These are phyloP conservation scores for Mrakiaceae sp. DNA, from an alignment of 1,284 basidiomycete genomes.

Conservation along the genomic window DNA sequence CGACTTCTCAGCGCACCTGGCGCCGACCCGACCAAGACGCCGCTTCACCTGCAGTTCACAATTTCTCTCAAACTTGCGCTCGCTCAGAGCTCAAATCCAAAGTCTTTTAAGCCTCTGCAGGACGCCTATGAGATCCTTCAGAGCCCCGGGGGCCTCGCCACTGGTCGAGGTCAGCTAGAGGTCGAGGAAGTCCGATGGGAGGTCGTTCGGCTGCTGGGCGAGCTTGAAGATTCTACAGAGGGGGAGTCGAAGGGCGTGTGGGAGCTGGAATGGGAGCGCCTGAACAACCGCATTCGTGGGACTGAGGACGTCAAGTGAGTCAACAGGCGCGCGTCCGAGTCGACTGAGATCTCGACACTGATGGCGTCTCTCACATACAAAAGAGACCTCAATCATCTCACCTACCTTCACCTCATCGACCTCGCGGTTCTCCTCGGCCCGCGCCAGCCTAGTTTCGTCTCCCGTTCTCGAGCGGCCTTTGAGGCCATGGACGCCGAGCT, in stretches of 20 bases:
- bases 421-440: constrained; percentile 15
- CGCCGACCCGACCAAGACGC: constrained; percentile 48
- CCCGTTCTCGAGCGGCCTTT: constrained; percentile 46
- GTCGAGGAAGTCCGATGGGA: constrained; percentile 64
- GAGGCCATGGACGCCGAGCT: constrained; percentile 47
- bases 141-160: constrained; percentile 50
- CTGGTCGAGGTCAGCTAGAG: constrained; percentile 57
- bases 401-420: constrained; percentile 18
- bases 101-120: constrained; percentile 18
- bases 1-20: constrained; percentile 48
- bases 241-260: constrained; percentile 40
- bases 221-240: neutral
- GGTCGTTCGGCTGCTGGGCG: constrained; percentile 38
- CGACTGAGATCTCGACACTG: neutral
- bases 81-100: constrained; percentile 2
- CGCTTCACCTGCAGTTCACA: constrained; percentile 62
- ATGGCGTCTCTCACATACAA: constrained; percentile 19
- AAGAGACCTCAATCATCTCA: constrained; percentile 14
- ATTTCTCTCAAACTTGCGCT: constrained; percentile 48
- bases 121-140: constrained; percentile 56
- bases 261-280: constrained; percentile 44
- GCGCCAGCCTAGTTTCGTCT: constrained; percentile 28
- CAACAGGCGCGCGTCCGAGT: neutral
- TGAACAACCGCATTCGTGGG: constrained; percentile 3
- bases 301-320: constrained; percentile 15